Evolutionary conservation across 2,329 filamentous ascomycete species (phyloP).

Genomic region (Gnomoniopsis sp.): DNA sequence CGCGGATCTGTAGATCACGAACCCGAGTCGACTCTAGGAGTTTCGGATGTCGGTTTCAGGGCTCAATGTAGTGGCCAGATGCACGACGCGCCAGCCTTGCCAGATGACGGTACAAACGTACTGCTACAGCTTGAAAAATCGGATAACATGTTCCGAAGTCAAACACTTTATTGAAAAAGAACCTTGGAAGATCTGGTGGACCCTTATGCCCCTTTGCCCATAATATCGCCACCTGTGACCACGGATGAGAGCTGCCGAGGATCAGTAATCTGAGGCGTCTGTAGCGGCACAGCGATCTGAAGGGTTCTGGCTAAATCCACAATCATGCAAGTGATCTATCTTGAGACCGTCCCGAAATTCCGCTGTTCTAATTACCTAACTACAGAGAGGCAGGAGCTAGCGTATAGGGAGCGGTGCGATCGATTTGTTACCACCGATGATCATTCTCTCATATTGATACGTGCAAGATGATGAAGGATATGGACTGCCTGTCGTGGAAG

Average conservation of each 20-base stretch:
- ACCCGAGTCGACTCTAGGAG: background rate
- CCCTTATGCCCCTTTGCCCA: background rate
- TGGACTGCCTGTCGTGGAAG: too few species aligned
- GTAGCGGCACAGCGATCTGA: background rate
- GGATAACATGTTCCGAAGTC: background rate
- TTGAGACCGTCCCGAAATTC: background rate
- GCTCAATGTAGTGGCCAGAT: background rate
- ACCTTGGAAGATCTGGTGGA: background rate
- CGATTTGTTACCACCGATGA: background rate
- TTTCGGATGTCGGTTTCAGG: slow-evolving; percentile 5
- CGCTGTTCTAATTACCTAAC: background rate
- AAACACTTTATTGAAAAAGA: background rate
- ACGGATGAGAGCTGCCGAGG: background rate
- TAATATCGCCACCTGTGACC: background rate
- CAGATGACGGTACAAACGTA: background rate
- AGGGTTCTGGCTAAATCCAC: background rate
- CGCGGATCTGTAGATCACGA: slow-evolving; percentile 10
- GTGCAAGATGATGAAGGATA: background rate
- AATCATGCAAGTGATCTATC: background rate
- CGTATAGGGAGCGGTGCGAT: background rate
- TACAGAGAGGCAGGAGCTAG: background rate
- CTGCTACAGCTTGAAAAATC: too few species aligned
- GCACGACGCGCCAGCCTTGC: background rate
- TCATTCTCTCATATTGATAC: background rate
- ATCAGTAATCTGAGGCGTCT: too few species aligned